Evolutionary conservation across 805 yeast species (phyloP).

Genomic region (Lachancea sp.): DNA sequence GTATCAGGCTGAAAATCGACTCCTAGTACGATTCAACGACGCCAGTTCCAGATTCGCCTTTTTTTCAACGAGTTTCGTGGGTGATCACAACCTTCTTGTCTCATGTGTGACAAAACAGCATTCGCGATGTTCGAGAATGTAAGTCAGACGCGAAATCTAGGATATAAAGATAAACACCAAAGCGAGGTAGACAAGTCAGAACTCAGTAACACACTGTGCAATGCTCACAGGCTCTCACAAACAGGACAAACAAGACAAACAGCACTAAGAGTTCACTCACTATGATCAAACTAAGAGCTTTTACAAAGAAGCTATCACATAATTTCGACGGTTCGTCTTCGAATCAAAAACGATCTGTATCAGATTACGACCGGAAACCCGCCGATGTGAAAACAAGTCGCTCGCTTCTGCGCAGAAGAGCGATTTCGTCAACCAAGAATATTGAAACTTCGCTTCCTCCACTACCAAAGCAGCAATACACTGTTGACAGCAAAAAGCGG

Average conservation of each 20-base stretch:
- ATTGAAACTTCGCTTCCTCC: slow-evolving; percentile 13
- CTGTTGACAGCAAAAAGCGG: background rate
- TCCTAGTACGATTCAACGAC: background rate
- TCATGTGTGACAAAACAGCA: slow-evolving; percentile 1
- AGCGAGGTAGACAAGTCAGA: background rate
- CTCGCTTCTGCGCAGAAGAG: slow-evolving; percentile 6
- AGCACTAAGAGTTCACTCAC: background rate
- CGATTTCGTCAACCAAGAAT: slow-evolving; percentile 13
- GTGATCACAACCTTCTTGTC: background rate
- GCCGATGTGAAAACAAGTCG: background rate
- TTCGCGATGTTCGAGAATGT: background rate
- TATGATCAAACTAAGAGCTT: slow-evolving; percentile 8
- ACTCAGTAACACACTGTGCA: background rate
- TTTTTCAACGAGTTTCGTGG: background rate
- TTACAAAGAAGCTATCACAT: slow-evolving; percentile 5
- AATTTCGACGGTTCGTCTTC: slow-evolving; percentile 4
- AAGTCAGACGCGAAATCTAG: slow-evolving; percentile 5
- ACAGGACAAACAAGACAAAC: too few relatives aligned
- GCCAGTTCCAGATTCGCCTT: background rate
- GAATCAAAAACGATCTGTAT: slow-evolving; percentile 2
- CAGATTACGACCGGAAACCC: slow-evolving; percentile 6
- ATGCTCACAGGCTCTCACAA: background rate
- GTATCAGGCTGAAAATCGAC: background rate
- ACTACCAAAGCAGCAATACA: slow-evolving; percentile 5
- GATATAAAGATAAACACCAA: slow-evolving; percentile 5